Base-by-base conservation (phyloP, 495 filamentous ascomycete genomes). In the Zalerion maritima region DNA sequence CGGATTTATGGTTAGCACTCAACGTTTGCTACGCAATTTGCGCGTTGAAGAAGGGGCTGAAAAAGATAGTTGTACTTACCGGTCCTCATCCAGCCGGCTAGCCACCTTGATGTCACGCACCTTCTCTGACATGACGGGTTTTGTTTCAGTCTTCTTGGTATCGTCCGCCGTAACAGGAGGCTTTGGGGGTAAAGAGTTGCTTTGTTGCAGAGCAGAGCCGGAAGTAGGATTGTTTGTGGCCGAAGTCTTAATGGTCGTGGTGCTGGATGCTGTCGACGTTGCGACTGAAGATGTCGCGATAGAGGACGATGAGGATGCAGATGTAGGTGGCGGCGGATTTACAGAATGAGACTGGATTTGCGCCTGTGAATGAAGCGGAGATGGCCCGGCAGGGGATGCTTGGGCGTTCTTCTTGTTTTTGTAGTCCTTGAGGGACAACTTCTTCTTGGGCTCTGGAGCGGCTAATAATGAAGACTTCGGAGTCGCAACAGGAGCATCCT, bases 361-460 rank as follows among this genome's bases (percentile, higher is more conserved):
- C 28, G 33, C 31, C n/a, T 29, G 24, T 24, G 31, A 15, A 26
- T 45, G 46, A 7, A 47, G 40, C 3, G 56, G 49, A 14, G 58
- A 59, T 17, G 50, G 40, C n/a, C n/a, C n/a, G n/a, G n/a, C n/a
- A n/a, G n/a, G n/a, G 21, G 55, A 57, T 33, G 53, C 53, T 27
- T 47, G 58, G 21, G 38, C 37, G 30, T 36, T 42, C 18, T 52
- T 55, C 36, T 48, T 56, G 24, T 53, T 63, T 35, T 55, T 52
- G 18, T 60, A 62, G 41, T 64, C 61, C 38, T 54, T 55, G 29
- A 64, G 40, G 16, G 58, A 57, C 20, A 66, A 26, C 39, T 61
- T 63, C 27, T 42, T 53, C 25, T 45, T 43, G 6, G 47, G 41
- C 45, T 61, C 32, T 47, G 31, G 35, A 41, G 31, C 18, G 44